Evolutionary conservation across 192 early-diverging fungal genomes (phyloP).

Genomic region (Oehlia diaphana): DNA sequence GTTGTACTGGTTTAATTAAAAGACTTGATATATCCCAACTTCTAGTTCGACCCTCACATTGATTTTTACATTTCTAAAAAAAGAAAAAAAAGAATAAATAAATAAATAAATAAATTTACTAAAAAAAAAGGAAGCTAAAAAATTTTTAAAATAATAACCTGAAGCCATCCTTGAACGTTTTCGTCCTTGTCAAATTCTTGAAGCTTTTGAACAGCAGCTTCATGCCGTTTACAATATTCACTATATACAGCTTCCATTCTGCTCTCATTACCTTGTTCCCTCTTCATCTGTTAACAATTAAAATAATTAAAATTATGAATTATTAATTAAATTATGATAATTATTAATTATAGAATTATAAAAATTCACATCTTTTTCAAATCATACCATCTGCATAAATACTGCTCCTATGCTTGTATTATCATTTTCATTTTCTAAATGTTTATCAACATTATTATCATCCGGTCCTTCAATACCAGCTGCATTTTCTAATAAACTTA

Average conservation of each 20-base stretch:
- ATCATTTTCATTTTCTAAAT: slow-evolving; percentile 27
- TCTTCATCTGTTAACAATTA: neutral
- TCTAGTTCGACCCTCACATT: slow-evolving; percentile 69
- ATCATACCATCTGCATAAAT: slow-evolving; percentile 53
- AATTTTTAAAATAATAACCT: slow-evolving; percentile 36
- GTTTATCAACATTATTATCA: slow-evolving; percentile 32
- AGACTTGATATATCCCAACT: slow-evolving; percentile 92
- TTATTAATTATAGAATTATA: neutral
- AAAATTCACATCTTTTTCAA: slow-evolving; percentile 11
- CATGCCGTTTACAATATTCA: slow-evolving; percentile 78
- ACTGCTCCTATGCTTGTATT: slow-evolving; percentile 49
- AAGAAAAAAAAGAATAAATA: slow-evolving; percentile 24
- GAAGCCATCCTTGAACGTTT: slow-evolving; percentile 46
- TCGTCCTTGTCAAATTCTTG: slow-evolving; percentile 55
- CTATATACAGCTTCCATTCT: slow-evolving; percentile 61
- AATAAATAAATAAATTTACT: slow-evolving; percentile 20
- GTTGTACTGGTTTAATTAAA: slow-evolving; percentile 95
- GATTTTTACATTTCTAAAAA: slow-evolving; percentile 55
- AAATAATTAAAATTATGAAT: neutral
- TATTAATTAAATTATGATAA: neutral
- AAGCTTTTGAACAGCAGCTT: slow-evolving; percentile 61
- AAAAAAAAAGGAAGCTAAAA: neutral
- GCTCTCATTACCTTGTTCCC: neutral
- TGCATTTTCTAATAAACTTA: slow-evolving; percentile 64
- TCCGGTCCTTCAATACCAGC: slow-evolving; percentile 37